These are phyloP conservation scores for Cladosporium sp. DNA, from an alignment of 2,329 filamentous ascomycete genomes.

Conservation along the genomic window DNA sequence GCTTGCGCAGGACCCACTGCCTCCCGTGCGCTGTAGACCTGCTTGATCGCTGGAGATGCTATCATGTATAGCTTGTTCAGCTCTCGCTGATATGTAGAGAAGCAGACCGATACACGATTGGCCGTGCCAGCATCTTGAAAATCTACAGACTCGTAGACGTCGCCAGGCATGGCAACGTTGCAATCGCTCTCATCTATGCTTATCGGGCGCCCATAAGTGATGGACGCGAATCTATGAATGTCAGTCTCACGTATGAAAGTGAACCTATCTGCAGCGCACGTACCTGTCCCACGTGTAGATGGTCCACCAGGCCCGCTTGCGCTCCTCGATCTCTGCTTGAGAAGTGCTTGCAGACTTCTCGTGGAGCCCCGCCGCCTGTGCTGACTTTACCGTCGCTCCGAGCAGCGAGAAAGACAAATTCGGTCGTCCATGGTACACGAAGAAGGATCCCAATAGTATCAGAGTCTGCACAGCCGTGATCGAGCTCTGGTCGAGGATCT, in stretches of 20 bases:
- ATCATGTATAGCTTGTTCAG: constrained; percentile 30
- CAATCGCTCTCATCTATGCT: constrained; percentile 42
- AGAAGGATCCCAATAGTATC: constrained; percentile 38
- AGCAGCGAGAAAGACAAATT: constrained; percentile 37
- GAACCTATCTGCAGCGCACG: neutral
- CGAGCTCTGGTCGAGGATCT: constrained; percentile 40
- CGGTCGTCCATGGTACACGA: constrained; percentile 41
- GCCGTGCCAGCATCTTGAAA: constrained; percentile 18
- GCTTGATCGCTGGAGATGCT: constrained; percentile 29
- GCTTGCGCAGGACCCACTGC: constrained; percentile 8
- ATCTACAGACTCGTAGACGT: constrained; percentile 30
- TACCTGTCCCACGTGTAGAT: constrained; percentile 40
- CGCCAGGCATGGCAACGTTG: constrained; percentile 32
- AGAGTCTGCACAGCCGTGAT: constrained; percentile 37
- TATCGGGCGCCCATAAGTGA: constrained; percentile 39
- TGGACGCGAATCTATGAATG: constrained; percentile 33
- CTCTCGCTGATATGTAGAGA: constrained; percentile 25
- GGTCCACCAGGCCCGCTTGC: constrained; percentile 41
- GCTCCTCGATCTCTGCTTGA: constrained; percentile 31
- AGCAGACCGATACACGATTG: constrained; percentile 11
- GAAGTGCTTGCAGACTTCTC: constrained; percentile 23
- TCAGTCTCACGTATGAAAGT: neutral
- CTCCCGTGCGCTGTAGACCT: constrained; percentile 25
- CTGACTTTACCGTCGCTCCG: constrained; percentile 36
- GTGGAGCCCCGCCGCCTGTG: constrained; percentile 35